These are phyloP conservation scores for Venturia pyrina DNA, from an alignment of 2,329 filamentous ascomycete genomes.

Conservation along the genomic window DNA sequence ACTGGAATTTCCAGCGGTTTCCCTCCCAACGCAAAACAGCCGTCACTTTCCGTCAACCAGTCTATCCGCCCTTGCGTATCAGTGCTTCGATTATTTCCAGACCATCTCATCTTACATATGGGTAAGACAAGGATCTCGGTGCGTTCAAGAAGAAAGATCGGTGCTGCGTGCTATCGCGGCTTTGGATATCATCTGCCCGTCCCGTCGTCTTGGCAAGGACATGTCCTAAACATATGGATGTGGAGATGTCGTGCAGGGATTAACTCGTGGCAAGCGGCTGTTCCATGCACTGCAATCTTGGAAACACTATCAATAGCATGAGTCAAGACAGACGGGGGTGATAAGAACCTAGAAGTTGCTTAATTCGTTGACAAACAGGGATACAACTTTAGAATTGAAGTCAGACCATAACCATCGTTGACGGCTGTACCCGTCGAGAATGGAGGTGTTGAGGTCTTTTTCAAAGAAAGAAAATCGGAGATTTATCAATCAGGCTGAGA, in stretches of 20 bases:
- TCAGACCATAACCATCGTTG: neutral
- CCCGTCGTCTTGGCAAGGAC: neutral
- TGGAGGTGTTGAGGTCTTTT: neutral
- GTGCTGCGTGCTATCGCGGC: neutral
- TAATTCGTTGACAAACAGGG: neutral
- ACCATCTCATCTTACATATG: neutral
- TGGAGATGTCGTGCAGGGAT: neutral
- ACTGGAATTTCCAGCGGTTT: no score
- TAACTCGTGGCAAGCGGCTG: neutral
- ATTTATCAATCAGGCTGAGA: neutral
- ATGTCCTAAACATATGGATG: neutral
- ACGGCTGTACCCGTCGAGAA: neutral
- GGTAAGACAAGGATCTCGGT: neutral
- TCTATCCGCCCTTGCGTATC: neutral
- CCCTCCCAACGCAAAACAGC: neutral
- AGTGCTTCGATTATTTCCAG: neutral
- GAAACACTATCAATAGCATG: neutral
- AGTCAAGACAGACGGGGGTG: neutral
- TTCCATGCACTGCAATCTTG: neutral
- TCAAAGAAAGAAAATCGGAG: neutral
- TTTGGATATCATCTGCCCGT: neutral
- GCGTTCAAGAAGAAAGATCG: neutral
- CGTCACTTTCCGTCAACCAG: neutral
- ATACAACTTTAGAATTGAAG: neutral
- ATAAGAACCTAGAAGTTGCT: neutral